A percentile compares a stretch with the other conserved stretches of the same genome.
These are phyloP conservation scores for Lentithecium fluviatile DNA, from an alignment of 495 filamentous ascomycete genomes.

Conservation along the genomic window DNA sequence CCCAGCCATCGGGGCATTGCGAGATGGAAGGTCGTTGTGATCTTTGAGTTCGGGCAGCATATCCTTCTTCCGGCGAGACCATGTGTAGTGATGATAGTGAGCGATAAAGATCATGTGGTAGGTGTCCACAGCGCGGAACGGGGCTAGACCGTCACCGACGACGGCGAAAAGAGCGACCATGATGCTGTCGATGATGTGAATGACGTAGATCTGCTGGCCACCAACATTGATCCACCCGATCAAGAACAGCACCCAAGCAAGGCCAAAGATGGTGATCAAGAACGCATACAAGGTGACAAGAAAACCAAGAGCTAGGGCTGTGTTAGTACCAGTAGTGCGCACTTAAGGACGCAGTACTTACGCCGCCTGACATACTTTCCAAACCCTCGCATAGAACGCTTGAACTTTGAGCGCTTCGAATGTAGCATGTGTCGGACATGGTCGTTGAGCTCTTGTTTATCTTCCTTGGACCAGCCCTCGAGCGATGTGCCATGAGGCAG, in stretches of 20 bases:
- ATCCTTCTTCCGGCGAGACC: constrained; percentile 65
- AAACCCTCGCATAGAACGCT: constrained; percentile 71
- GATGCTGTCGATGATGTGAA: constrained; percentile 74
- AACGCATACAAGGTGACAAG: constrained; percentile 77
- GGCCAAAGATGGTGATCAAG: constrained; percentile 74
- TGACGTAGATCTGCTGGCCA: constrained; percentile 62
- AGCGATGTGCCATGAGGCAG: constrained; percentile 64
- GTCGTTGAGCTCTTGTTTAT: constrained; percentile 72
- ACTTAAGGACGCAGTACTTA: constrained; percentile 40
- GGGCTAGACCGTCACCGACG: constrained; percentile 73
- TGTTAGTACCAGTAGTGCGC: constrained; percentile 20
- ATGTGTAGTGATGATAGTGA: constrained; percentile 65
- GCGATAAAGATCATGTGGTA: constrained; percentile 78
- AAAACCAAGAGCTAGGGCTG: constrained; percentile 60
- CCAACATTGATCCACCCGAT: constrained; percentile 88
- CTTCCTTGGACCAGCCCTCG: constrained; percentile 66
- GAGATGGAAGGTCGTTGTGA: constrained; percentile 66
- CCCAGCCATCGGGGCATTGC: constrained; percentile 40
- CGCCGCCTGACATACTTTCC: constrained; percentile 68
- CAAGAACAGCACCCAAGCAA: constrained; percentile 80
- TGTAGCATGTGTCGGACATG: constrained; percentile 81
- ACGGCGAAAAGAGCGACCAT: constrained; percentile 75
- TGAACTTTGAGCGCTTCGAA: constrained; percentile 71
- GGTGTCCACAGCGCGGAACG: constrained; percentile 73
- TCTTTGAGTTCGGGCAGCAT: constrained; percentile 62